Evolutionary conservation across 23 red algal species (phyloP), one percentile per base, ranked within the genome.

Genomic region (Gracilariopsis chorda): DNA sequence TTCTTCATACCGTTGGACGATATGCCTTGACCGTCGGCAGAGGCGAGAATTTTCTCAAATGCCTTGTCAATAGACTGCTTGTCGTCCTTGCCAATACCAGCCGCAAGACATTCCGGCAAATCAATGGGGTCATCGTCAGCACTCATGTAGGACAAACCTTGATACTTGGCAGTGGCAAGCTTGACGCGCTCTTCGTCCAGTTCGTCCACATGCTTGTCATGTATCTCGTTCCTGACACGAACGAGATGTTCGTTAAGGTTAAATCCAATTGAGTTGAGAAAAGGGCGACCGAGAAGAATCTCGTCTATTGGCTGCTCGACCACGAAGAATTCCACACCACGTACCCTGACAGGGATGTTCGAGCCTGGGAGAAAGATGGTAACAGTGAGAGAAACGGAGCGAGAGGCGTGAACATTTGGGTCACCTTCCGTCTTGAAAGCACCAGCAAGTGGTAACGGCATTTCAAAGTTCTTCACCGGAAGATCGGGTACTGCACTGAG

Each of bases 261-360:
- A 44, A 84, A 84, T 2, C 55, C 80, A 36, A 84, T 43, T 0
- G 27, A 58, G 0, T 84, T 61, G 1, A 68, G 32, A 35, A 84
- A 84, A 46, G 39, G 53, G 32, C 80, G 9, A 17, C 55, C 80
- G 20, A 84, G 55, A 20, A 84, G 41, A 49, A 84, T 69, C 57
- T 68, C 51, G 0, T 63, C 55, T 57, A 84, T 65, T 32, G 14
- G 0, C 0, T 67, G 39, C n/a, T 65, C 57, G 4, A 69, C 57
- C 9, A 84, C 42, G 33, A 14, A 68, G 36, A 82, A 63, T n/a
- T 82, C 47, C 14, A 82, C 48, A 60, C 78, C 49, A 9, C 78
- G 47, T 17, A 84, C 32, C 6, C 80, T 52, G 19, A 84, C 80
- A 44, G 37, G 55, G n/a, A 68, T 44, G 19, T 84, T 68, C 2